These are phyloP conservation scores for Kodamaea derodonti DNA, from an alignment of 1,139 yeast species.

Conservation along the genomic window DNA sequence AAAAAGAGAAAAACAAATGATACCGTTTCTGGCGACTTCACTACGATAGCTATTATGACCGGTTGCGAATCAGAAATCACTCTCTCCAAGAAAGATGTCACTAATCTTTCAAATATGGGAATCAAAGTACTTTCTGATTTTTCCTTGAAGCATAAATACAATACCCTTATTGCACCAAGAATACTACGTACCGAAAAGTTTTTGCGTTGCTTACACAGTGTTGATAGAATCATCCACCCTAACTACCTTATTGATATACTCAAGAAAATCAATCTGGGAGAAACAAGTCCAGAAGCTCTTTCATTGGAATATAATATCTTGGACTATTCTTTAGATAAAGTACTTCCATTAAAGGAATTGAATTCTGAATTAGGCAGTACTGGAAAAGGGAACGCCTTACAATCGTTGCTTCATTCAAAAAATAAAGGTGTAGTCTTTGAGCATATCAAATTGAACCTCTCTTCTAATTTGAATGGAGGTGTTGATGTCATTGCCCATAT, in stretches of 20 bases:
- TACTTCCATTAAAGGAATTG: constrained; percentile 23
- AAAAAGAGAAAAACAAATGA: not conserved
- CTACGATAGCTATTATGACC: constrained; percentile 48
- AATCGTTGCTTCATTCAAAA: constrained; percentile 19
- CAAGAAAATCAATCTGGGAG: constrained; percentile 13
- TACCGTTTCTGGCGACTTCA: not conserved
- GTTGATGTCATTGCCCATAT: constrained; percentile 56
- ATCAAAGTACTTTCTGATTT: constrained; percentile 39
- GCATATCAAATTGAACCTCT: constrained; percentile 50
- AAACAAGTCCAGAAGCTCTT: constrained; percentile 17
- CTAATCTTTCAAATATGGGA: constrained; percentile 28
- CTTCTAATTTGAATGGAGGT: constrained; percentile 68
- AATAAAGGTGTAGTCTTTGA: constrained; percentile 40
- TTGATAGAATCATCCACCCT: constrained; percentile 43
- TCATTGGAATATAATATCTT: constrained; percentile 22
- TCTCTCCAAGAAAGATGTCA: constrained; percentile 30
- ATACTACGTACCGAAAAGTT: constrained; percentile 84
- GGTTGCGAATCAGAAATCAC: constrained; percentile 55
- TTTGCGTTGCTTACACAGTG: constrained; percentile 42
- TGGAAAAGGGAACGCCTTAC: constrained; percentile 16
- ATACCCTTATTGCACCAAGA: constrained; percentile 71
- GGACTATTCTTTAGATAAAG: constrained; percentile 36
- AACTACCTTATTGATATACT: constrained; percentile 42
- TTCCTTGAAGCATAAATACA: constrained; percentile 20
- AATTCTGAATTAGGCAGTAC: constrained; percentile 31